Evolutionary conservation across 176 grass and related monocot genomes (phyloP), one percentile per base, ranked within the genome.

Genomic region (Zea luxurians): DNA sequence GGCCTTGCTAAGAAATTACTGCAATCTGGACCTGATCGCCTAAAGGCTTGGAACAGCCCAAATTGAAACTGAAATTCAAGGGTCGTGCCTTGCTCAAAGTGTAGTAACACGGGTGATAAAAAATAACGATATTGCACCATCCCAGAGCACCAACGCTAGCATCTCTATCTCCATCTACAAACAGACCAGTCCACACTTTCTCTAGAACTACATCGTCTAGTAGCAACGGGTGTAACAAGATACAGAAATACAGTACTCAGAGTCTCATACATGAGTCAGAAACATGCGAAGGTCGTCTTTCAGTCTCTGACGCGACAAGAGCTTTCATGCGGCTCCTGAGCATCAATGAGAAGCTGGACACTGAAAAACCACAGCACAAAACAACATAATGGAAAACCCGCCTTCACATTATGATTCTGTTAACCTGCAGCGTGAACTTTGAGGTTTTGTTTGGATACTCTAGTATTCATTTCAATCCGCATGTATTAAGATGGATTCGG

Each of bases 81-180:
- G 27, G 27, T 27, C 1, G 27, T 27, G 27, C 27, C 27, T 27
- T 27, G 27, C 27, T 27, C 27, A 27, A 27, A 27, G 27, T 27
- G 27, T 27, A 27, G 27, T 27, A 27, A 27, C 27, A 27, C 27
- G 27, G 27, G 27, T 27, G 27, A 27, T 27, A 27, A 27, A 27
- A 27, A 27, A 27, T 27, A 27, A 27, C 27, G 27, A 27, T 27
- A 27, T 27, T 27, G 27, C 27, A 27, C 27, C 27, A 1, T 27
- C 27, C 27, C 27, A 13, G 13, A 49, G 12, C 13, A 75, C 13
- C 55, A 57, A 37, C 17, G 11, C 12, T n/a, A 61, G 64, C 64
- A 64, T 34, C 45, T 80, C 48, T 49, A 68, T 4, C 41, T 45
- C 17, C 65, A 84, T 80, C 65, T 80, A 71, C 86, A 88, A 38